These are phyloP conservation scores for Colletotrichum sp. DNA, from an alignment of 2,329 filamentous ascomycete genomes.

Conservation along the genomic window DNA sequence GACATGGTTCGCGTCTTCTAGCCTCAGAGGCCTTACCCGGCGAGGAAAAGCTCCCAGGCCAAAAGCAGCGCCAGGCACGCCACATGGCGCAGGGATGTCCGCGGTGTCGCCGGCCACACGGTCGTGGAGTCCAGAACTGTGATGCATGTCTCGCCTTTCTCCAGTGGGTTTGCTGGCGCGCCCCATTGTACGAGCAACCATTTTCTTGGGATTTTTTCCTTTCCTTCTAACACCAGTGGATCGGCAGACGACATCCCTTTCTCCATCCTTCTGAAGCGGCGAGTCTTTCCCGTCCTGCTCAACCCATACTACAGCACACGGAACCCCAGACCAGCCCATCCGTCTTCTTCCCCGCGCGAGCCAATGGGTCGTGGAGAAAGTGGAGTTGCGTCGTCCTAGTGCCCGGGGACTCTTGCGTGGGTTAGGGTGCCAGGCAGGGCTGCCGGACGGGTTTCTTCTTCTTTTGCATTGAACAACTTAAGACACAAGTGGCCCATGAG, in stretches of 20 bases:
- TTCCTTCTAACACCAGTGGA: background rate
- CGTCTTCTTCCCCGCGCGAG: slow-evolving; percentile 11
- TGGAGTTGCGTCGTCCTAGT: slow-evolving; percentile 1
- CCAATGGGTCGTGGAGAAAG: slow-evolving; percentile 17
- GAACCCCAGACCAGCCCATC: slow-evolving; percentile 32
- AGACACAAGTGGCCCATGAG: slow-evolving; percentile 4
- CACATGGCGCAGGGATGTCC: slow-evolving; percentile 16
- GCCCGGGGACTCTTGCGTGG: slow-evolving; percentile 1
- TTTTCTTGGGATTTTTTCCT: background rate
- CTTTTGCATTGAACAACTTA: background rate
- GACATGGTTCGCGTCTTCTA: background rate
- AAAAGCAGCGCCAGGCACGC: background rate
- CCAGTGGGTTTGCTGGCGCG: background rate
- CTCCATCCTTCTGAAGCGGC: background rate
- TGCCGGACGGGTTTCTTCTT: background rate
- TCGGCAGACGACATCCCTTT: background rate
- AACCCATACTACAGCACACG: background rate
- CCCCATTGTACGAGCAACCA: background rate
- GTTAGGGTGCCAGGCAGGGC: background rate
- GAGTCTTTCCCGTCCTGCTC: background rate
- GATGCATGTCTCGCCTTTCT: background rate
- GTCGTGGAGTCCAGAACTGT: background rate
- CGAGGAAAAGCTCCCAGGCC: background rate
- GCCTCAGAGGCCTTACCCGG: background rate
- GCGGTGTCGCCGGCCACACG: slow-evolving; percentile 1